Base-by-base conservation (phyloP, 371 early-diverging fungal species). In the Saksenaea oblongispora region DNA sequence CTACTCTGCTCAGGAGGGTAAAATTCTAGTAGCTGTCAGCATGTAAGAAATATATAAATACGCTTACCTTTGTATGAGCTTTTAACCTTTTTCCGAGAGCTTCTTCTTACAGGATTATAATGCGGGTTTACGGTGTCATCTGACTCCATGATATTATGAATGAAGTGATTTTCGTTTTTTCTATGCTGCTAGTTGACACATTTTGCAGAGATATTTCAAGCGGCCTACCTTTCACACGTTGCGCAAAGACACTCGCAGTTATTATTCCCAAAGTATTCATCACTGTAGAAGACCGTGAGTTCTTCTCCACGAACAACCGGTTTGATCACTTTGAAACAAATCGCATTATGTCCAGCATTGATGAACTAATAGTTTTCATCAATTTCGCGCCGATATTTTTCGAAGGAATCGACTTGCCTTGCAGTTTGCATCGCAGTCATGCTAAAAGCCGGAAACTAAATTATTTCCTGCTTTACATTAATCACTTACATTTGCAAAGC, bases 401-500 rank as follows among this genome's bases (percentile, higher is more conserved):
- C n/a, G 22, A 4, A 10, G 8, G 51, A 47, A 1, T 11, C 22
- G 51, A 47, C 51, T 31, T 31, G 31, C 31, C 51, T 47, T 47
- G 51, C 51, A 47, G 22, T 47, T 47, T 22, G 51, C 51, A 22
- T 47, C 1, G 22, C 51, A 47, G 22, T 47, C 51, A 47, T 47
- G 51, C 51, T 47, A 22, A 41, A 14, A 4, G 18, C 5, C 14
- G 4, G 18, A 4, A 17, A 5, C 17, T 41, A 14, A 41, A 17
- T n/a, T n/a, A 17, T 1, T 17, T 41, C 5, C 14, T 1, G 4
- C 5, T 44, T 58, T 31, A 39, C 10, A 35, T 13, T 7, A 17
- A 62, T 13, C 10, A 53, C 74, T 66, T 77, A 83, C 83, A 70
- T 97, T 96, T 36, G 92, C 91, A 74, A 97, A 96, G 5, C 96